Base-by-base conservation (phyloP, 495 filamentous ascomycete species). In the Haplographium delicatum region DNA sequence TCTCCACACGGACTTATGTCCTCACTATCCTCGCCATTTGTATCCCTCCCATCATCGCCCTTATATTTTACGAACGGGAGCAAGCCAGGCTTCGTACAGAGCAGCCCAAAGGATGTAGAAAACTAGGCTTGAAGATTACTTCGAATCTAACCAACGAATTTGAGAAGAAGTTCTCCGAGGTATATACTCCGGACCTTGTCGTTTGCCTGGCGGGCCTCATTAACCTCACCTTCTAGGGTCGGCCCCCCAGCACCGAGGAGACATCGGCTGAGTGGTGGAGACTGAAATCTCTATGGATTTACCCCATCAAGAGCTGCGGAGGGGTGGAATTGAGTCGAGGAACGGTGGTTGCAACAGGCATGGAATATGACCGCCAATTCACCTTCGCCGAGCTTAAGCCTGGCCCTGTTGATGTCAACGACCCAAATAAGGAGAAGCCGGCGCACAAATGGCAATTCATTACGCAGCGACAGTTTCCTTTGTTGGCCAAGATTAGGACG, bases 231-330 rank as follows among this genome's bases (percentile, higher is more conserved):
- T 30, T 24, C 19, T 15, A 44, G 45, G 53, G 61, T 5, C 49
- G 56, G 37, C 53, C 56, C 22, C 47, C 40, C 20, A 56, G 39
- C 23, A 58, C 55, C 11, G 58, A 60, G 44, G 60, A 60, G 50
- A 61, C 54, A 26, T 50, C 58, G 9, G 52, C 52, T 35, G 56
- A 59, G 28, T 62, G 58, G 46, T 84, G 76, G 76, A 74, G 62
- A 18, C 72, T 96, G 56, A 89, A 89, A 64, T 86, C 85, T 40
- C 75, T 96, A 31, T 90, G 84, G 71, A 83, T 88, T 33, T 95
- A 91, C 63, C 91, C 91, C 0, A 69, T 96, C 57, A 96, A 96
- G 70, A 88, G 85, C 50, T 96, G 91, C 63, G 72, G 75, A 53
- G 87, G 84, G 11, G 81, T 96, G 16, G 88, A 95, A 66, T 61